phyloP scores from a whole-genome alignment of 345 rosid genomes.

The rapeseed (Brassica napus) region DNA sequence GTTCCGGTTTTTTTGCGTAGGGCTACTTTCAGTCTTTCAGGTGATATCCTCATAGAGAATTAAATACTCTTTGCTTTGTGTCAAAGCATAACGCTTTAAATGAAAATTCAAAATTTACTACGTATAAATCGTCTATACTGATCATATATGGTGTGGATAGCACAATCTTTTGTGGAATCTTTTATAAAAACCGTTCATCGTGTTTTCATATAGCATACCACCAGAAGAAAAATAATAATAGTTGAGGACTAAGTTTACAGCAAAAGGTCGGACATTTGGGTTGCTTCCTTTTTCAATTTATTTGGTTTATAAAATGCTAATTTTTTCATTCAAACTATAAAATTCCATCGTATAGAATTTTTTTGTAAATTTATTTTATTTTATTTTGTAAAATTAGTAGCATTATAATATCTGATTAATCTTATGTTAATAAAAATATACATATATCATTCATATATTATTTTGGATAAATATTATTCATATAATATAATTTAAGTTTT shows the following conservation, averaged over 20 bases:
- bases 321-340: too few species aligned
- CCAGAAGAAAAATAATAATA: neutral
- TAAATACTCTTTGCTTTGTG: too few species aligned
- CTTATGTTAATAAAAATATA: too few species aligned
- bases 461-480: neutral
- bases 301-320: too few species aligned
- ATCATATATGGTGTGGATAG: neutral
- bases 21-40: neutral
- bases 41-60: neutral
- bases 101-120: neutral
- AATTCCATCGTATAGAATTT: too few species aligned
- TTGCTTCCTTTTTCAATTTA: too few species aligned
- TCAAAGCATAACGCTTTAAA: too few species aligned
- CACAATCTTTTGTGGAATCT: too few species aligned
- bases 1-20: too few species aligned
- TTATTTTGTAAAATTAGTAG: neutral
- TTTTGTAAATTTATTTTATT: too few species aligned
- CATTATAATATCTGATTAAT: too few species aligned
- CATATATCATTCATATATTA: too few species aligned
- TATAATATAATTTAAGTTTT: neutral
- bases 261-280: neutral
- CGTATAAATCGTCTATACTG: neutral
- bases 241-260: neutral
- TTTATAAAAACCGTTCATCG: neutral
- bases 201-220: neutral